phyloP scores from a whole-genome alignment of 192 early-diverging fungal genomes.

The Diversispora eburnea region DNA sequence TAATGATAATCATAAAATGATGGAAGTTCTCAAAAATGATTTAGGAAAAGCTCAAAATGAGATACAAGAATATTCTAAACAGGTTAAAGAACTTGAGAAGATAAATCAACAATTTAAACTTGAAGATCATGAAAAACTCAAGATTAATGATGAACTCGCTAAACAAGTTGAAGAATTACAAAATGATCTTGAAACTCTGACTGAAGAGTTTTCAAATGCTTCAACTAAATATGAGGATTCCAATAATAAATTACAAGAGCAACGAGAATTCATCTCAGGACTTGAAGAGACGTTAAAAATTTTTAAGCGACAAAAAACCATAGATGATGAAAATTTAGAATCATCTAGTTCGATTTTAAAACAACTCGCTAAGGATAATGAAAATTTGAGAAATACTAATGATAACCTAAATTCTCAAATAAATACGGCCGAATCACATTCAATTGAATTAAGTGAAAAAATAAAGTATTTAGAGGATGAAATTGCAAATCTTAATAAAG shows the following conservation, averaged over 20 bases:
- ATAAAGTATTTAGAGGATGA: slow-evolving; percentile 1
- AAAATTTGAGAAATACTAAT: slow-evolving; percentile 14
- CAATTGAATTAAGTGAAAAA: not conserved
- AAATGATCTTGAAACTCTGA: slow-evolving; percentile 37
- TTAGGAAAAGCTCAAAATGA: slow-evolving; percentile 4
- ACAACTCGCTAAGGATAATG: slow-evolving; percentile 1
- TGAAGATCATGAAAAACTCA: not conserved
- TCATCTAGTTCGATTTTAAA: not conserved
- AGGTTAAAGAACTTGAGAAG: not conserved
- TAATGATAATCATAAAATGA: slow-evolving; percentile 1
- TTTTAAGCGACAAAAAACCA: not conserved
- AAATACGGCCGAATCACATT: not conserved
- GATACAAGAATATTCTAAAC: not conserved
- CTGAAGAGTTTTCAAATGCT: slow-evolving; percentile 37
- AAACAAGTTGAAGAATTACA: slow-evolving; percentile 33
- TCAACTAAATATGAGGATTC: slow-evolving; percentile 36
- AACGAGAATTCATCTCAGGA: slow-evolving; percentile 35
- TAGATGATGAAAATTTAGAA: not conserved
- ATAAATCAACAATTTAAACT: not conserved
- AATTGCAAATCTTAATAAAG: not conserved
- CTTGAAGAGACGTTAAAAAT: slow-evolving; percentile 14
- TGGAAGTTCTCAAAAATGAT: slow-evolving; percentile 15
- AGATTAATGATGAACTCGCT: not conserved
- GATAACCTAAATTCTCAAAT: slow-evolving; percentile 2
- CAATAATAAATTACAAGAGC: slow-evolving; percentile 30